A percentile compares a stretch with the other conserved stretches of the same genome.
Conservation (phyloP, 2,329 filamentous ascomycete species). For the Colletotrichum higginsianum region DNA sequence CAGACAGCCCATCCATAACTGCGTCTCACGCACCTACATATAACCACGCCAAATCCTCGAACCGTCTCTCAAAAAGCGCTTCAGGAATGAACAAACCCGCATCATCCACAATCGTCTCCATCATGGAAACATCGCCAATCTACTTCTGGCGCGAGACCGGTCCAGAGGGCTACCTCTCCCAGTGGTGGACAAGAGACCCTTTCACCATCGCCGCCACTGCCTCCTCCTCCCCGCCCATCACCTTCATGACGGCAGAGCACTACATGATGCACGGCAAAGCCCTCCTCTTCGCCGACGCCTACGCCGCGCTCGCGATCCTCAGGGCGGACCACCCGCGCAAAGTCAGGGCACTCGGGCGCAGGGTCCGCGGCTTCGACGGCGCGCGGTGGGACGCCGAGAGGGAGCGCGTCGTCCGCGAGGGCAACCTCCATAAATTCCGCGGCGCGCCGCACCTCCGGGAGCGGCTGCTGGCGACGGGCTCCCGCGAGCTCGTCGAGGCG, state of each 20-base stretch:
- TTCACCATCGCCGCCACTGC: slow-evolving; percentile 59
- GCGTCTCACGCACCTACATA: neutral
- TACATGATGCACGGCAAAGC: slow-evolving; percentile 72
- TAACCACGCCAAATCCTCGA: neutral
- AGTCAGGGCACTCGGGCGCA: slow-evolving; percentile 69
- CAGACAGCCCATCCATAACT: neutral
- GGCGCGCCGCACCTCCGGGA: slow-evolving; percentile 59
- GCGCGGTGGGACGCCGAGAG: slow-evolving; percentile 67
- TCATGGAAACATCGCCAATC: slow-evolving; percentile 43
- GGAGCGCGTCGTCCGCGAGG: slow-evolving; percentile 68
- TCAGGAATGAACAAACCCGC: neutral
- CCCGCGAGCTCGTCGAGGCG: slow-evolving; percentile 74
- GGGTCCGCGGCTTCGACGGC: slow-evolving; percentile 67
- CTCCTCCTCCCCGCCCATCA: slow-evolving; percentile 51
- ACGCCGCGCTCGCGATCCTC: slow-evolving; percentile 65
- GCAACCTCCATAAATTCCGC: slow-evolving; percentile 73
- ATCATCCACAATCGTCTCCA: too few species aligned
- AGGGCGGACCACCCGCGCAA: slow-evolving; percentile 59
- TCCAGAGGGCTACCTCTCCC: slow-evolving; percentile 69
- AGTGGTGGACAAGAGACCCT: slow-evolving; percentile 67
- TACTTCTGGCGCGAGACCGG: slow-evolving; percentile 67
- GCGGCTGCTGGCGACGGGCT: slow-evolving; percentile 70
- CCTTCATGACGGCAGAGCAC: slow-evolving; percentile 68
- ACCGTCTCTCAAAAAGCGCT: too few species aligned
- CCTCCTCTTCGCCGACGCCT: slow-evolving; percentile 61